Base-by-base conservation (phyloP, 768 basidiomycete species). In the Auricularia sp. region DNA sequence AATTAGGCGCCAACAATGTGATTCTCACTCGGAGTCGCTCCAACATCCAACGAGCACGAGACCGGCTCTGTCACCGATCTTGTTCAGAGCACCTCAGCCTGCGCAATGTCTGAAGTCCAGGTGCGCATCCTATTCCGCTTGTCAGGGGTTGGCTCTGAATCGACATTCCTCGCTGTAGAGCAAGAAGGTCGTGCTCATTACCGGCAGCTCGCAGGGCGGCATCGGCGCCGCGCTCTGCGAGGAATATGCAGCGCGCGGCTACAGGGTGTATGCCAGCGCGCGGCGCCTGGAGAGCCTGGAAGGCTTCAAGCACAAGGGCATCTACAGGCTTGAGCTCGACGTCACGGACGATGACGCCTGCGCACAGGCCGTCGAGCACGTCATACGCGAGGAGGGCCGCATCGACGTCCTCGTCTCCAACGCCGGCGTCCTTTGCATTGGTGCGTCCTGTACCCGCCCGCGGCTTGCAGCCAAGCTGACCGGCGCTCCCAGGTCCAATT, bases 381-480 rank as follows among this genome's bases (percentile, higher is more conserved):
- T 91, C 65, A 73, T 85, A 10, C 74, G 77, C 0, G 77, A 76
- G 34, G 80, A 85, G 60, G 88, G 88, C 0, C 79, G 72, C 64
- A 84, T 92, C 42, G 89, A 92, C 66, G 75, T 92, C 0, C 73
- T 91, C 2, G 87, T 91, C 53, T 91, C 91, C 70, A 91, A 91
- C 66, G 91, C 90, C 3, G 87, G 86, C n/a, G 71, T 74, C 18
- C 64, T 66, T 10, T 67, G 66, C 62, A 66, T 82, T 67, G 84
- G 86, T 84, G 65, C 44, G 5, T 42, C 14, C 33, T 33, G 3
- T 29, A 29, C 29, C 29, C 3, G 8, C 33, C 14, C 56, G 18
- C 14, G 21, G 53, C 18, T 11, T 16, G 6, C 8, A 56, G 29
- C 16, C 21, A 21, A n/a, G 21, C 35, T 54, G 12, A 54, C 7